phyloP scores from a whole-genome alignment of 2,329 filamentous ascomycete genomes.

The Tolypocladium ophioglossoides region DNA sequence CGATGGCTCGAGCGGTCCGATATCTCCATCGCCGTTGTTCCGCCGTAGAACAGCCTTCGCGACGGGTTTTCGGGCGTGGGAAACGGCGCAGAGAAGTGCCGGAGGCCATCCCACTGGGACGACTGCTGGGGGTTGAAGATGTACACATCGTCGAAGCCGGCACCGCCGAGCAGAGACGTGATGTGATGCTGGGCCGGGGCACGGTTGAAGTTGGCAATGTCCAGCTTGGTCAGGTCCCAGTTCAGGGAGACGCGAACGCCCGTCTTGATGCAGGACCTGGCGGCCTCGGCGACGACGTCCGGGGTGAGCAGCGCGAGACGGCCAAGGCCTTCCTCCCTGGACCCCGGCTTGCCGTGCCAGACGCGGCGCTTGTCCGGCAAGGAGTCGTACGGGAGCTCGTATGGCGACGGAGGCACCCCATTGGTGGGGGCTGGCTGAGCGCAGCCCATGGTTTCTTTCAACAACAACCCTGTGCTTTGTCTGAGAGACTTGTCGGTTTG shows the following conservation, averaged over 20 bases:
- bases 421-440: not conserved
- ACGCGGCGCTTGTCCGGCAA: slow-evolving; percentile 37
- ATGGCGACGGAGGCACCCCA: not conserved
- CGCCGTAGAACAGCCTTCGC: slow-evolving; percentile 36
- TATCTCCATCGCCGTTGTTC: slow-evolving; percentile 34
- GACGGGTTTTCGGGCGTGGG: slow-evolving; percentile 18
- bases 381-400: slow-evolving; percentile 17
- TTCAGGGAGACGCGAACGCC: slow-evolving; percentile 40
- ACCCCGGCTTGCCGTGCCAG: slow-evolving; percentile 33
- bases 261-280: slow-evolving; percentile 34
- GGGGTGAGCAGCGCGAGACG: slow-evolving; percentile 40
- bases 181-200: slow-evolving; percentile 39
- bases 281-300: slow-evolving; percentile 36
- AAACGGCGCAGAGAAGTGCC: slow-evolving; percentile 35
- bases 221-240: slow-evolving; percentile 45
- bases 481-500: no score
- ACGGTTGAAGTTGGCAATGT: slow-evolving; percentile 42
- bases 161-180: slow-evolving; percentile 32
- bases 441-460: not conserved
- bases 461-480: no score
- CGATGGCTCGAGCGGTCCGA: slow-evolving; percentile 28
- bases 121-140: slow-evolving; percentile 40
- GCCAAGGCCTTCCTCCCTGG: slow-evolving; percentile 40
- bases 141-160: slow-evolving; percentile 39
- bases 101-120: slow-evolving; percentile 40